Conservation (phyloP, 2,329 filamentous ascomycete species). For the Aureobasidium sp. region DNA sequence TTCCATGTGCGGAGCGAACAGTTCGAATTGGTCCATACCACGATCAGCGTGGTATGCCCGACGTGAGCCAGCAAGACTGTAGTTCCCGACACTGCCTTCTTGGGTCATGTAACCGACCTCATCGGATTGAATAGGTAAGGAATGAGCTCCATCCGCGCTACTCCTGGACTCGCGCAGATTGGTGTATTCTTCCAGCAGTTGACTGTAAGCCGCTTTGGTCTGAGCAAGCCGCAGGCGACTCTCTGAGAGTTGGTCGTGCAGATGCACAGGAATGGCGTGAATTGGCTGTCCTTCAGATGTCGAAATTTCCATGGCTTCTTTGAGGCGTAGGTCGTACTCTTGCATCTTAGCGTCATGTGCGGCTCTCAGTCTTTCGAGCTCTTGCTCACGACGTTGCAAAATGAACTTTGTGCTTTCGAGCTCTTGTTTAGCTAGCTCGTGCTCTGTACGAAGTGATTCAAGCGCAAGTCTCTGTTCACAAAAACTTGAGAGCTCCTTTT, state of each 20-base stretch:
- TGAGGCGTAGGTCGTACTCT: constrained; percentile 35
- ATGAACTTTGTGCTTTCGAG: constrained; percentile 49
- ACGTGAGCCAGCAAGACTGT: not conserved
- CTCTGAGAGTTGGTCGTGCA: constrained; percentile 27
- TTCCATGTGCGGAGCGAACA: constrained; percentile 19
- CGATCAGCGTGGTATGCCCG: constrained; percentile 6
- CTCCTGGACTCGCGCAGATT: constrained; percentile 31
- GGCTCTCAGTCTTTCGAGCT: constrained; percentile 41
- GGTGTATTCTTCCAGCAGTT: constrained; percentile 44
- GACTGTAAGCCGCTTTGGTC: constrained; percentile 47
- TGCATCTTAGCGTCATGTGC: constrained; percentile 44
- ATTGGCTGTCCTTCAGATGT: not conserved
- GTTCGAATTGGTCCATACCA: constrained; percentile 9
- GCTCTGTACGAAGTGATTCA: constrained; percentile 49
- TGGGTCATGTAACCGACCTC: not conserved
- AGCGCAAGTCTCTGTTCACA: constrained; percentile 59
- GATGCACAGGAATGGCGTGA: not conserved
- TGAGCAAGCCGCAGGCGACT: constrained; percentile 42
- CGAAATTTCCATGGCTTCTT: not conserved
- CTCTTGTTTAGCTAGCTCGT: constrained; percentile 50
- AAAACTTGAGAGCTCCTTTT: constrained; percentile 54
- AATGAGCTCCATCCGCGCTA: constrained; percentile 16
- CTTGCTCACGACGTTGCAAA: constrained; percentile 46
- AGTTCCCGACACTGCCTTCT: not conserved
- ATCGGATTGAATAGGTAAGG: not conserved